Conservation (phyloP, 768 basidiomycete genomes). For the Suillus variegatus region DNA sequence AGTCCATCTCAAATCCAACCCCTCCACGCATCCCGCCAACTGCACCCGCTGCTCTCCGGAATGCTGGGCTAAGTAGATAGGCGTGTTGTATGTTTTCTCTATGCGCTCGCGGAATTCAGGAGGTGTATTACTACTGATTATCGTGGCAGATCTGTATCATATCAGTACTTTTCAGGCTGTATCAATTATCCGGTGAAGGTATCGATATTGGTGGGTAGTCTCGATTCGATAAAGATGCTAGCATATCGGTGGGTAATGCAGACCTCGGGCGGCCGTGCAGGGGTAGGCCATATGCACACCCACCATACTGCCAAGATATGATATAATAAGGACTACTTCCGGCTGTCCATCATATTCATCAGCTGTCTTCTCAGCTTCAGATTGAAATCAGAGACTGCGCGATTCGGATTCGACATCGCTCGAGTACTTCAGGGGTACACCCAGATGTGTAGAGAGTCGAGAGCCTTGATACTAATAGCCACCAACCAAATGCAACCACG, state of each 20-base stretch:
- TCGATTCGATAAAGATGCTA: neutral
- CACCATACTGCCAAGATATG: too few relatives aligned
- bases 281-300: neutral
- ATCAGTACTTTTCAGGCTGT: neutral
- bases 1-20: constrained; percentile 10
- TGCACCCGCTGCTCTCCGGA: constrained; percentile 11
- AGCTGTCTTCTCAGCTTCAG: too few relatives aligned
- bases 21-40: constrained; percentile 11
- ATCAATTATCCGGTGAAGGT: neutral
- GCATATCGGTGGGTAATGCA: neutral
- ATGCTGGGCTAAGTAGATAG: constrained; percentile 7
- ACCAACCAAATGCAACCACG: too few relatives aligned
- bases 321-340: neutral
- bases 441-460: too few relatives aligned
- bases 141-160: neutral
- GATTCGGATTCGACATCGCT: too few relatives aligned
- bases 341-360: neutral
- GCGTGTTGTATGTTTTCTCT: too few relatives aligned
- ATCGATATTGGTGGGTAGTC: neutral
- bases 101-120: neutral
- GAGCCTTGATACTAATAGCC: too few relatives aligned
- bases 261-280: neutral
- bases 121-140: neutral
- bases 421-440: too few relatives aligned
- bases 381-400: too few relatives aligned